Evolutionary conservation across 371 early-diverging fungal species (phyloP).

Genomic region (Smittium mucronatum): DNA sequence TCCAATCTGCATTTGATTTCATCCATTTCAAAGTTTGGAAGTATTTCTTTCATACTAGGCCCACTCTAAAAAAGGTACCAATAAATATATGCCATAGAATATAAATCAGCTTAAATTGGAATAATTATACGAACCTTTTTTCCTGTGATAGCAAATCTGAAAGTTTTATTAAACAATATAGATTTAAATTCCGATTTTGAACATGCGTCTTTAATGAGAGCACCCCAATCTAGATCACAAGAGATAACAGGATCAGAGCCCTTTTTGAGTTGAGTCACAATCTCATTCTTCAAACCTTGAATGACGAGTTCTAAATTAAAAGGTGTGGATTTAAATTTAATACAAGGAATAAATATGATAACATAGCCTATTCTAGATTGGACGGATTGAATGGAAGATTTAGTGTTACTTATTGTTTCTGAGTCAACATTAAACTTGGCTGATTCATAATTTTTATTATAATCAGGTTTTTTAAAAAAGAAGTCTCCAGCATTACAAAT

Average conservation of each 20-base stretch:
- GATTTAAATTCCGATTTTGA: not conserved
- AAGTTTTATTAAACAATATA: not conserved
- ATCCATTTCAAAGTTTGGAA: not conserved
- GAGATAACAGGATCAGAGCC: too few relatives aligned
- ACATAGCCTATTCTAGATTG: too few relatives aligned
- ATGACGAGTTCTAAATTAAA: too few relatives aligned
- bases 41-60: constrained; percentile 9
- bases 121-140: not conserved
- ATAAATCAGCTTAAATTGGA: too few relatives aligned
- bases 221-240: not conserved
- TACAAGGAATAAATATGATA: too few relatives aligned
- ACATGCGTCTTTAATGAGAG: not conserved
- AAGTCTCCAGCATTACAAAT: constrained; percentile 18
- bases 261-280: too few relatives aligned
- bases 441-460: not conserved
- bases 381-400: not conserved
- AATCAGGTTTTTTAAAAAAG: constrained; percentile 22
- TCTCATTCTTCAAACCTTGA: too few relatives aligned
- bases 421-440: not conserved
- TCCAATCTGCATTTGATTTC: not conserved
- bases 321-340: too few relatives aligned
- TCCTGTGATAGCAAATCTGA: not conserved
- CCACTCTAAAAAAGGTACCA: constrained; percentile 9
- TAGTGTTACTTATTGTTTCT: not conserved
- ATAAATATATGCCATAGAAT: too few relatives aligned